These are phyloP conservation scores for Xylaria grammica DNA, from an alignment of 495 filamentous ascomycete species.

Conservation along the genomic window DNA sequence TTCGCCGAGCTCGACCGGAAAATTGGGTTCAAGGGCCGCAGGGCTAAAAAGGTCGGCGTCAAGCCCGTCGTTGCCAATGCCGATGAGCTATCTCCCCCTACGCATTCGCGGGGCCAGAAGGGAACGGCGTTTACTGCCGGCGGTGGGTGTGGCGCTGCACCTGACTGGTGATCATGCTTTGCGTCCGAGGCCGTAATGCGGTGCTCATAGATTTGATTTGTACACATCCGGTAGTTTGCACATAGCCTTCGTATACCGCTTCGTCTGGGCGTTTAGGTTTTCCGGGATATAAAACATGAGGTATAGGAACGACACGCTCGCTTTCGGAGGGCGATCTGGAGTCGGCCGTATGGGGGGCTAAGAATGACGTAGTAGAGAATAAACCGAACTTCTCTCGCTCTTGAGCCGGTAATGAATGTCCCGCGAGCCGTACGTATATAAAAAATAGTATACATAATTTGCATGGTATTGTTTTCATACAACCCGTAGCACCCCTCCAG, in stretches of 20 bases:
- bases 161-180: conserved; percentile 70
- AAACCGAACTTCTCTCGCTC: no score
- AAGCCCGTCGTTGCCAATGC: conserved; percentile 52
- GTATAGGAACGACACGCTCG: background rate
- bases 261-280: background rate
- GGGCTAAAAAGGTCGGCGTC: conserved; percentile 42
- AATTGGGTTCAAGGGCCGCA: conserved; percentile 48
- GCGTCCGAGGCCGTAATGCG: no score
- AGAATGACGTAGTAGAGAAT: no score
- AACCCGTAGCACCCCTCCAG: no score
- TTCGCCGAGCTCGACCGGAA: conserved; percentile 75
- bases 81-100: conserved; percentile 18
- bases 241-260: background rate
- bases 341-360: no score
- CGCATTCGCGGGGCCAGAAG: no score
- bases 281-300: background rate
- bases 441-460: no score
- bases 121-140: conserved; percentile 46
- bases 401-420: no score
- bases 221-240: no score
- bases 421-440: no score
- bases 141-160: conserved; percentile 57
- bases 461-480: no score
- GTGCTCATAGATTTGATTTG: background rate
- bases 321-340: background rate